Evolutionary conservation across 306 rosid species (phyloP), one percentile per base, ranked within the genome.

Genomic region (Cicer judaicum): DNA sequence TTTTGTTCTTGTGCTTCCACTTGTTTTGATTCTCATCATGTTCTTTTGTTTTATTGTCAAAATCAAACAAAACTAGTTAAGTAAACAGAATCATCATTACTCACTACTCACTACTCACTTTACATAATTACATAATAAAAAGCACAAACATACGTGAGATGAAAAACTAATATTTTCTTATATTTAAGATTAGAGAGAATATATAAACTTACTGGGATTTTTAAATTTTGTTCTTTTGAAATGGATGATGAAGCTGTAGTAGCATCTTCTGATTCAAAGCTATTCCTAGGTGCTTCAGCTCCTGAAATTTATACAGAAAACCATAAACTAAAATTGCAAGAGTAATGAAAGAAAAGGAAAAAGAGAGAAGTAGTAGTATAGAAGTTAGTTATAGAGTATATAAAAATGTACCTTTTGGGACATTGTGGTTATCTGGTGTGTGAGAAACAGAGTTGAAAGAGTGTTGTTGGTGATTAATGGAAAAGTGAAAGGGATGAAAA

Each of bases 261-360:
- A 68, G 83, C 87, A 44, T 82, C 86, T n/a, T 89, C 86, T 46
- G 90, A 94, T 79, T 90, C 89, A 88, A 94, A 75, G 84, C 97
- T 90, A 79, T 85, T 90, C 82, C 96, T 82, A 38, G 96, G 99
- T 43, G 91, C 96, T 84, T 92, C 90, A 76, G 81, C 65, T 41
- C 95, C 96, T 91, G 87, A 49, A 79, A 24, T 24, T 64, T 62
- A 44, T 78, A 68, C 16, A 81, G 61, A 83, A 65, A 83, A 67
- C 46, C 64, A 73, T 54, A 34, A 83, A 67, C 46, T 60, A 73
- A 47, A 34, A 29, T 40, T 67, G 14, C 8, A 24, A 57, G 11
- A 73, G 41, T 29, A 75, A 14, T 55, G 39, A 71, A 43, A 21
- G 2, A 21, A 6, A 62, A 12, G 55, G 38, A 71, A 43, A 19